Percentiles rank a stretch among this genome's conserved stretches.
Evolutionary conservation across 352 stramenopile species (phyloP).

Genomic region (Aphanomyces astaci): DNA sequence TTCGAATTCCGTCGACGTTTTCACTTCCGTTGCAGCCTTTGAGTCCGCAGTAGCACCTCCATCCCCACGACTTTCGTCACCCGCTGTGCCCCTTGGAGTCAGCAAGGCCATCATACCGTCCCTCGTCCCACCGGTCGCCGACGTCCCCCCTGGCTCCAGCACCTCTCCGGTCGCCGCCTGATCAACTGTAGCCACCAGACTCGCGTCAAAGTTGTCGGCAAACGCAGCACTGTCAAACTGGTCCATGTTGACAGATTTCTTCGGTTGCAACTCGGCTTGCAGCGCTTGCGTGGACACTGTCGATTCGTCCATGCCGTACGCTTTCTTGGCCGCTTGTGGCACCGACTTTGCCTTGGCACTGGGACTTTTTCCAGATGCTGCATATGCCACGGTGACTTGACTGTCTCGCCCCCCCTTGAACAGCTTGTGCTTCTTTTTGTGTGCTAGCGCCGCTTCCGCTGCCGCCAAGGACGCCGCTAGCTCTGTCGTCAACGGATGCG

Average conservation of each 20-base stretch:
- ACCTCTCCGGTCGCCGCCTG: background rate
- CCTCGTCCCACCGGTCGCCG: no score
- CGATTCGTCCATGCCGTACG: background rate
- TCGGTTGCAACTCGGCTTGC: background rate
- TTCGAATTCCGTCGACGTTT: no score
- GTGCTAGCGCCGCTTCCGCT: background rate
- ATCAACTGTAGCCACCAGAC: background rate
- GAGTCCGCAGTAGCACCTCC: no score
- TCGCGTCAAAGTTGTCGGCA: conserved; percentile 2
- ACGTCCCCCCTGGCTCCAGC: background rate
- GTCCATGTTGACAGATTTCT: background rate
- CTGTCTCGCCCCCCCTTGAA: background rate
- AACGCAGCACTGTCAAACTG: conserved; percentile 15
- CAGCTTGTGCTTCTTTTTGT: conserved; percentile 4
- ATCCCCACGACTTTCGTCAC: no score
- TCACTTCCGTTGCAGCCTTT: no score
- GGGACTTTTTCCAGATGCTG: background rate
- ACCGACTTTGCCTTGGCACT: background rate
- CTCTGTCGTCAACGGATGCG: background rate
- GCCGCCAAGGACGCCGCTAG: background rate
- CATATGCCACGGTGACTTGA: background rate
- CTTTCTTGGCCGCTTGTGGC: background rate
- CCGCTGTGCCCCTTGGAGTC: no score
- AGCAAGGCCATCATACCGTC: no score
- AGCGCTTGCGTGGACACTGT: background rate